A percentile compares a stretch with the other conserved stretches of the same genome.
Conservation (phyloP, 2,329 filamentous ascomycete genomes). For the Colletotrichum sp. region DNA sequence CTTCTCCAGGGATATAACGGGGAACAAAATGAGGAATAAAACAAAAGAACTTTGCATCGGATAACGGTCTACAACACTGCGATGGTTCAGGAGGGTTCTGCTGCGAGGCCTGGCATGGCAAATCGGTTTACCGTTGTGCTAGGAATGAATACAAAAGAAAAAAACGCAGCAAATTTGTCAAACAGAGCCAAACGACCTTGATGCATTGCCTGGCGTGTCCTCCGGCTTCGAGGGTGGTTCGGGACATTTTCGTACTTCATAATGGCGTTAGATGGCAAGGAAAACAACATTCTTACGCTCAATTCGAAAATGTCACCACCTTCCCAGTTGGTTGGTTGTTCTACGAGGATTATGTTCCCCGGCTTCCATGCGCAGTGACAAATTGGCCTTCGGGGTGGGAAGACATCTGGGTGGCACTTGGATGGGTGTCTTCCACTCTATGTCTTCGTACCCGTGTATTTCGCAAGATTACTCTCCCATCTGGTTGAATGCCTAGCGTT, state of each 20-base stretch:
- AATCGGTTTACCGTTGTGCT: conserved; percentile 19
- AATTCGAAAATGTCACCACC: background rate
- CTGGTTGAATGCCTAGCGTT: background rate
- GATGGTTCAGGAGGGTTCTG: conserved; percentile 19
- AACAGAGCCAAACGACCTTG: conserved; percentile 8
- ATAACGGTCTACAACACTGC: conserved; percentile 19
- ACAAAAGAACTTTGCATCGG: conserved; percentile 16
- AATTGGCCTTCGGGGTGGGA: background rate
- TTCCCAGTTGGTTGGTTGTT: background rate
- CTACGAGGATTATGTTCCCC: background rate
- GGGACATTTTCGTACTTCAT: background rate
- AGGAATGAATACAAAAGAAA: conserved; percentile 19
- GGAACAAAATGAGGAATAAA: conserved; percentile 6
- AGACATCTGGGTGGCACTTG: background rate
- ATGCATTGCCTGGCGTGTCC: conserved; percentile 4
- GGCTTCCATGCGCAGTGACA: background rate
- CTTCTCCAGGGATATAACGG: background rate
- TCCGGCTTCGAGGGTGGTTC: background rate
- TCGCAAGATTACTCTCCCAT: background rate
- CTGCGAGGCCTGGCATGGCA: conserved; percentile 19
- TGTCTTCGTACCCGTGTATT: background rate
- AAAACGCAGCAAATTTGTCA: conserved; percentile 18
- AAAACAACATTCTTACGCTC: conserved; percentile 6
- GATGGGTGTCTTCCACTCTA: background rate
- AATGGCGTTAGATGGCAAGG: conserved; percentile 4